These are phyloP conservation scores for Spizellomyces sp. DNA, from an alignment of 192 early-diverging fungal species.

Conservation along the genomic window DNA sequence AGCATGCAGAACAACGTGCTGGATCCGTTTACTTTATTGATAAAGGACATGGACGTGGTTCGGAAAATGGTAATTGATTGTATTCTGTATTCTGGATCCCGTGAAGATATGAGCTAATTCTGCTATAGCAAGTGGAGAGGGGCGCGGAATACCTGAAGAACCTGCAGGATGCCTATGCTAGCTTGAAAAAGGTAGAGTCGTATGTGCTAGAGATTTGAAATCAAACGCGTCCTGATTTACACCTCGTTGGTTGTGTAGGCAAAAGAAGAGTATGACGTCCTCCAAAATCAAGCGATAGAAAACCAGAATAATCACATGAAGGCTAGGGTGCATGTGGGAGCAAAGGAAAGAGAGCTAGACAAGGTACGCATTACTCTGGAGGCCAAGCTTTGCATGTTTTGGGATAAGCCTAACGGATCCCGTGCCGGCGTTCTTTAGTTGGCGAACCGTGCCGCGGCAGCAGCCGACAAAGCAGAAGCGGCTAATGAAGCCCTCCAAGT, in stretches of 20 bases:
- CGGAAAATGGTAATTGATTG: constrained; percentile 24
- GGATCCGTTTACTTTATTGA: constrained; percentile 34
- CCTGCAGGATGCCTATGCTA: constrained; percentile 38
- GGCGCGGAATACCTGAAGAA: constrained; percentile 32
- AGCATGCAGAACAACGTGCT: constrained; percentile 39
- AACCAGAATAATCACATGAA: constrained; percentile 25
- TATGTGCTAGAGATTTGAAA: no score
- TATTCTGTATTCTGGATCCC: no score
- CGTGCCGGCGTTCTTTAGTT: constrained; percentile 7
- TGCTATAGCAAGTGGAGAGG: constrained; percentile 38
- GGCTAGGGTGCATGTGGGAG: constrained; percentile 21
- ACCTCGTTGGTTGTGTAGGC: constrained; percentile 12
- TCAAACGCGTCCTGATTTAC: no score
- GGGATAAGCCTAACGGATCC: background rate
- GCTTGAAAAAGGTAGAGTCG: constrained; percentile 35
- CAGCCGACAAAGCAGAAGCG: constrained; percentile 38
- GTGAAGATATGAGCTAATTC: background rate
- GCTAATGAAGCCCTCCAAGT: constrained; percentile 44
- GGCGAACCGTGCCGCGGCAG: constrained; percentile 27
- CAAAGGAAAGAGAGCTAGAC: constrained; percentile 43
- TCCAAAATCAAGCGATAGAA: constrained; percentile 28
- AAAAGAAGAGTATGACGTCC: constrained; percentile 36
- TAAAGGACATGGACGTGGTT: constrained; percentile 46
- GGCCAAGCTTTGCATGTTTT: background rate
- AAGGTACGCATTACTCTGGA: constrained; percentile 25